phyloP scores from a whole-genome alignment of 179 eudicot species.

The Corrigiola litoralis region DNA sequence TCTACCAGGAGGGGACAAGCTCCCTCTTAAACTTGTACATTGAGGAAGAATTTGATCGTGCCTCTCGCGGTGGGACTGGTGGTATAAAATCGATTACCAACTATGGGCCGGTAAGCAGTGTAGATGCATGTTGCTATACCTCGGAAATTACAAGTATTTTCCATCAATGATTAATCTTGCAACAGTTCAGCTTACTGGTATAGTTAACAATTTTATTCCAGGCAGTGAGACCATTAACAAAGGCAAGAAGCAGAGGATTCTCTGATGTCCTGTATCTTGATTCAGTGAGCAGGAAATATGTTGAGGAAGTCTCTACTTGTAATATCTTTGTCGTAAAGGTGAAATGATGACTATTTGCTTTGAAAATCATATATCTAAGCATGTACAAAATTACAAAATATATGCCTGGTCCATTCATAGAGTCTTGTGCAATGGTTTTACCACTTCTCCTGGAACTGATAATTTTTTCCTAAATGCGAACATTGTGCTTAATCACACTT shows the following conservation, averaged over 20 bases:
- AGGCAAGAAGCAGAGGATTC: slow-evolving; percentile 33
- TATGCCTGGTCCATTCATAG: neutral
- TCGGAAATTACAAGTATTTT: neutral
- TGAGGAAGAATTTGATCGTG: slow-evolving; percentile 63
- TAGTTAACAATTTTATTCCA: neutral
- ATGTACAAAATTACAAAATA: neutral
- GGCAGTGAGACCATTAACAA: slow-evolving; percentile 26
- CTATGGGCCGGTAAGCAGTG: slow-evolving; percentile 59
- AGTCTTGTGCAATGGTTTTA: too few species aligned
- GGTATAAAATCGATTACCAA: slow-evolving; percentile 74
- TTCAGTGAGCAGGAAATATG: slow-evolving; percentile 23
- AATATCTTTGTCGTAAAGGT: slow-evolving; percentile 39
- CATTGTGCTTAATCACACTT: neutral
- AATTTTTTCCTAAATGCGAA: neutral
- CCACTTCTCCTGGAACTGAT: too few species aligned
- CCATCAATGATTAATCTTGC: neutral
- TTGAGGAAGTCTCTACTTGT: slow-evolving; percentile 39
- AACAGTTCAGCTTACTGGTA: slow-evolving; percentile 29
- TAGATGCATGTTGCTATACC: neutral
- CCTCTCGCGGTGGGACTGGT: slow-evolving; percentile 74
- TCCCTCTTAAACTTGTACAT: slow-evolving; percentile 57
- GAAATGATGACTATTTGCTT: neutral
- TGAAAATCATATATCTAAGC: neutral
- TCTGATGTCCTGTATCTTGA: slow-evolving; percentile 40
- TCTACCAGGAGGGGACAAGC: slow-evolving; percentile 47